Conservation (phyloP, 2,329 filamentous ascomycete species). For the Plectosphaerella sp. region DNA sequence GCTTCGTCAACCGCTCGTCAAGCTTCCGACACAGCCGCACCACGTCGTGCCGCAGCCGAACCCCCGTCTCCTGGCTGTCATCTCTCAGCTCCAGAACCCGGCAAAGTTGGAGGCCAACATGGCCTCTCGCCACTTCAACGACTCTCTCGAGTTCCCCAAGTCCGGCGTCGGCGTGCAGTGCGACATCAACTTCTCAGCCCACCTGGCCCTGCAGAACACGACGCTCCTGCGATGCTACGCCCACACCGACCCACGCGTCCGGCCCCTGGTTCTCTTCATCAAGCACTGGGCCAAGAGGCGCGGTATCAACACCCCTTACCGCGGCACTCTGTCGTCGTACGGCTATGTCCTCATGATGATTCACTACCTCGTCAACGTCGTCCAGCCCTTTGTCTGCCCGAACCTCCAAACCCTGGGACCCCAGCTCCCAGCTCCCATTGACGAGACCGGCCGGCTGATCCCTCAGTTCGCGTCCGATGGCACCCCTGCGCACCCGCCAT, state of each 20-base stretch:
- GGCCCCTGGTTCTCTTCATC: conserved; percentile 75
- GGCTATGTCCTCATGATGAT: conserved; percentile 90
- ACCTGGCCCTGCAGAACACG: conserved; percentile 80
- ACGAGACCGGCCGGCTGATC: conserved; percentile 10
- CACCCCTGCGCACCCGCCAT: conserved; percentile 8
- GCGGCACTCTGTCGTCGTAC: conserved; percentile 82
- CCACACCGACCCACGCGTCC: conserved; percentile 71
- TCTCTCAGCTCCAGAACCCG: conserved; percentile 43
- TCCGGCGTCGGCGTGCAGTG: conserved; percentile 76
- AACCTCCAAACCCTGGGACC: conserved; percentile 67
- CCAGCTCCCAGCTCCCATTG: conserved; percentile 27
- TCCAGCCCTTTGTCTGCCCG: conserved; percentile 73
- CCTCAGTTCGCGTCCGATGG: conserved; percentile 15
- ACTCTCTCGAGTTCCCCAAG: conserved; percentile 73
- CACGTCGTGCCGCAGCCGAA: conserved; percentile 30
- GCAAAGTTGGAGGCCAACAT: conserved; percentile 45
- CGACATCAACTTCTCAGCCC: conserved; percentile 88
- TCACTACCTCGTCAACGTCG: conserved; percentile 84
- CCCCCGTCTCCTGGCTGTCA: conserved; percentile 30
- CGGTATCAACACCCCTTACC: conserved; percentile 82
- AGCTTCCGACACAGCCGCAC: conserved; percentile 16
- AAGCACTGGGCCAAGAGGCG: conserved; percentile 88
- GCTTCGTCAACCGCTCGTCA: conserved; percentile 34
- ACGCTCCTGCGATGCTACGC: conserved; percentile 79
- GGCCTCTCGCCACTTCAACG: conserved; percentile 48